These are phyloP conservation scores for Nematodospora anomalae DNA, from an alignment of 1,139 yeast genomes.

Conservation along the genomic window DNA sequence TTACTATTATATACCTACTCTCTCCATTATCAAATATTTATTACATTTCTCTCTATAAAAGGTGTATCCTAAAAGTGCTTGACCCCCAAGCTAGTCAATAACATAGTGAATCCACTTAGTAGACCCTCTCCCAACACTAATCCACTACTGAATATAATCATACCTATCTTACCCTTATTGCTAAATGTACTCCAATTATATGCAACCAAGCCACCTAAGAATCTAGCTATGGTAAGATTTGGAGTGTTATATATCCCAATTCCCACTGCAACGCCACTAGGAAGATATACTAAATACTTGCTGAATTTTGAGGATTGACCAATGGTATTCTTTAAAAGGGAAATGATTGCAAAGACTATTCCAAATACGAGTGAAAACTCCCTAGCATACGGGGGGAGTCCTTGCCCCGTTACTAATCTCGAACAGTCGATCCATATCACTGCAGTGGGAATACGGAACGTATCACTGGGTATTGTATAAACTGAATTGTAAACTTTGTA, in stretches of 20 bases:
- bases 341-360: constrained; percentile 62
- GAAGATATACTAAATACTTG: constrained; percentile 58
- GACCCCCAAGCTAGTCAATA: constrained; percentile 64
- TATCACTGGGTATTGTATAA: constrained; percentile 78
- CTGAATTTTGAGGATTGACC: constrained; percentile 40
- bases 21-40: too few species aligned
- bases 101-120: constrained; percentile 77
- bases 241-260: constrained; percentile 95
- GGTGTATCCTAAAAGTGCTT: constrained; percentile 39
- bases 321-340: constrained; percentile 59
- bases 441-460: constrained; percentile 90
- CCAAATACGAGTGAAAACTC: constrained; percentile 69
- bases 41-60: too few species aligned
- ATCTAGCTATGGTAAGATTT: constrained; percentile 88
- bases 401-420: constrained; percentile 86
- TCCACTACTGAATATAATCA: constrained; percentile 90
- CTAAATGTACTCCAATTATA: constrained; percentile 52
- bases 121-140: constrained; percentile 92
- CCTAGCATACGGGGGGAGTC: constrained; percentile 78
- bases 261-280: constrained; percentile 96
- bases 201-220: constrained; percentile 82
- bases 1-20: too few species aligned
- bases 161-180: constrained; percentile 46
- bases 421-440: constrained; percentile 97
- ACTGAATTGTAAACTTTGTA: constrained; percentile 79